These are phyloP conservation scores for Gossypioides kirkii DNA, from an alignment of 345 rosid genomes.

Conservation along the genomic window DNA sequence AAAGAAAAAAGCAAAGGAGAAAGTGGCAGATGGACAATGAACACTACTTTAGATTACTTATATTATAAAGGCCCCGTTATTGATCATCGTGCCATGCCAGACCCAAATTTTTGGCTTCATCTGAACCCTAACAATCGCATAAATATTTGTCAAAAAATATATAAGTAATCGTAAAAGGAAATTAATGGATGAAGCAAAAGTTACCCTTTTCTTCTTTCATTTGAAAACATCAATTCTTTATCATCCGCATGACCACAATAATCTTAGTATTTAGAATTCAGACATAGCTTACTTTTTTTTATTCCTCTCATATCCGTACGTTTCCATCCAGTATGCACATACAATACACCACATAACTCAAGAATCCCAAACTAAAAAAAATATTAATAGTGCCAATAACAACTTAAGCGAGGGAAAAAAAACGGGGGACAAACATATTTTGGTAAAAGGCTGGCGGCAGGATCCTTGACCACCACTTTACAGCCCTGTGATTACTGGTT, in stretches of 20 bases:
- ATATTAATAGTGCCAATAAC: conserved; percentile 7
- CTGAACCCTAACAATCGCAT: too few species aligned
- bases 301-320: conserved; percentile 4
- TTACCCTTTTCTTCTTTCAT: not conserved
- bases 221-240: not conserved
- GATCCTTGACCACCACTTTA: conserved; percentile 18
- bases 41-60: too few species aligned
- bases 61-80: too few species aligned
- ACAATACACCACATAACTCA: conserved; percentile 20
- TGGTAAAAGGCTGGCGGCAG: not conserved
- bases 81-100: too few species aligned
- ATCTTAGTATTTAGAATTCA: not conserved
- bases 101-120: too few species aligned
- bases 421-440: not conserved
- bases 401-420: not conserved
- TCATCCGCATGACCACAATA: not conserved
- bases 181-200: too few species aligned
- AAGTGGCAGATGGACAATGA: too few species aligned
- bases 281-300: not conserved
- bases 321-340: conserved; percentile 20
- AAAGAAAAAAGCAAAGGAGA: too few species aligned
- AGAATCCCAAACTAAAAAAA: conserved; percentile 6
- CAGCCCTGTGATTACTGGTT: conserved; percentile 28
- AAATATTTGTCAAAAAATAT: too few species aligned
- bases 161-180: not conserved